These are phyloP conservation scores for Heliamphora exappendiculata DNA, from an alignment of 148 eudicot species.

Conservation along the genomic window DNA sequence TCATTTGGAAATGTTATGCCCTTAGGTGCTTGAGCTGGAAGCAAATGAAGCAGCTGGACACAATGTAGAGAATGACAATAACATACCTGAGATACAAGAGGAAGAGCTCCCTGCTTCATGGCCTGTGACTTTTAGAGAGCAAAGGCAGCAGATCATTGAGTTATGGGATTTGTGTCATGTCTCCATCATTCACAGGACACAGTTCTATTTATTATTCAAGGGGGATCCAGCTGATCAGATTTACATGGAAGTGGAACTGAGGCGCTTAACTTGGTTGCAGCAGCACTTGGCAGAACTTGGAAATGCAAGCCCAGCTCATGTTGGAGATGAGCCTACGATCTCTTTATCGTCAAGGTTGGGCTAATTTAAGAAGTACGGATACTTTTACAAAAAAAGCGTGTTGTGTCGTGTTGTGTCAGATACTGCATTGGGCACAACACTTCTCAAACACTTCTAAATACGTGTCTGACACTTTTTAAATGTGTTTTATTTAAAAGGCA, in stretches of 20 bases:
- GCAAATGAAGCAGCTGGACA: constrained; percentile 66
- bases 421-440: too few relatives aligned
- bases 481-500: too few relatives aligned
- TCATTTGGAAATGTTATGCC: neutral
- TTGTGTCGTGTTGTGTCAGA: too few relatives aligned
- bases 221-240: constrained; percentile 84
- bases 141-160: constrained; percentile 78
- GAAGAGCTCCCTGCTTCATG: constrained; percentile 55
- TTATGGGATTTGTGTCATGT: constrained; percentile 80
- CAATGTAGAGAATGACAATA: constrained; percentile 42
- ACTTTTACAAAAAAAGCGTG: too few relatives aligned
- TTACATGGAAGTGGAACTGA: constrained; percentile 82
- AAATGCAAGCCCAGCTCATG: constrained; percentile 61
- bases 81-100: constrained; percentile 25
- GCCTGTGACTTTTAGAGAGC: constrained; percentile 59
- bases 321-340: constrained; percentile 56
- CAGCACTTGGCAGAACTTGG: constrained; percentile 74
- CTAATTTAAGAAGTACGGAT: too few relatives aligned
- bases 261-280: constrained; percentile 80
- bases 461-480: too few relatives aligned
- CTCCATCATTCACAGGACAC: constrained; percentile 87
- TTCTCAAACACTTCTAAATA: too few relatives aligned
- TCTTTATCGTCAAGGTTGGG: constrained; percentile 73
- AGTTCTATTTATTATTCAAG: constrained; percentile 71
- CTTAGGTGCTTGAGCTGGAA: constrained; percentile 62